A percentile compares a stretch with the other conserved stretches of the same genome.
phyloP scores from a whole-genome alignment of 306 rosid genomes.

The Vicia faba region DNA sequence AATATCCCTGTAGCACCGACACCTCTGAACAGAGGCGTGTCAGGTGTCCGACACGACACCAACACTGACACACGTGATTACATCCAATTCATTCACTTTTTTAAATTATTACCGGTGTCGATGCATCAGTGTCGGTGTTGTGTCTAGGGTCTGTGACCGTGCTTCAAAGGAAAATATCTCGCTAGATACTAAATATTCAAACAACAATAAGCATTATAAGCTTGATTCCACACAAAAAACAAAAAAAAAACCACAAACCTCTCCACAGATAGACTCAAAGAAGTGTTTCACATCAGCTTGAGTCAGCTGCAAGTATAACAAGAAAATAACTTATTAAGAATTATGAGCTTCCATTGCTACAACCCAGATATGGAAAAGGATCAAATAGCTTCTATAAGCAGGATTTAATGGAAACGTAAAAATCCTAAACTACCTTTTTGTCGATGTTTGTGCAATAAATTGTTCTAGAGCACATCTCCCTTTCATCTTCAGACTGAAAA shows the following conservation, averaged over 20 bases:
- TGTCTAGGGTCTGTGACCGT: too few relatives aligned
- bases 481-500: conserved; percentile 85
- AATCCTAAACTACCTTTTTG: conserved; percentile 74
- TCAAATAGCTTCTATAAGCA: conserved; percentile 3
- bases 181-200: conserved; percentile 30
- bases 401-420: conserved; percentile 26
- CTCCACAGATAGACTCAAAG: conserved; percentile 95
- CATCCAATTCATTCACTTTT: too few relatives aligned
- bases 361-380: conserved; percentile 10
- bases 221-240: background rate
- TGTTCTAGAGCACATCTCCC: conserved; percentile 99
- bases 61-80: too few relatives aligned
- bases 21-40: too few relatives aligned
- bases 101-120: too few relatives aligned
- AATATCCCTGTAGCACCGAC: background rate
- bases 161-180: too few relatives aligned
- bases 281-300: conserved; percentile 90
- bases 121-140: too few relatives aligned
- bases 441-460: conserved; percentile 96
- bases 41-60: too few relatives aligned
- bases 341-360: conserved; percentile 14
- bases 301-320: conserved; percentile 66
- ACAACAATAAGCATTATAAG: too few relatives aligned
- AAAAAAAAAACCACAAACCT: conserved; percentile 59
- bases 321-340: conserved; percentile 27